Evolutionary conservation across 208 protist species (phyloP).

Genomic region (Crithidia expoeki): DNA sequence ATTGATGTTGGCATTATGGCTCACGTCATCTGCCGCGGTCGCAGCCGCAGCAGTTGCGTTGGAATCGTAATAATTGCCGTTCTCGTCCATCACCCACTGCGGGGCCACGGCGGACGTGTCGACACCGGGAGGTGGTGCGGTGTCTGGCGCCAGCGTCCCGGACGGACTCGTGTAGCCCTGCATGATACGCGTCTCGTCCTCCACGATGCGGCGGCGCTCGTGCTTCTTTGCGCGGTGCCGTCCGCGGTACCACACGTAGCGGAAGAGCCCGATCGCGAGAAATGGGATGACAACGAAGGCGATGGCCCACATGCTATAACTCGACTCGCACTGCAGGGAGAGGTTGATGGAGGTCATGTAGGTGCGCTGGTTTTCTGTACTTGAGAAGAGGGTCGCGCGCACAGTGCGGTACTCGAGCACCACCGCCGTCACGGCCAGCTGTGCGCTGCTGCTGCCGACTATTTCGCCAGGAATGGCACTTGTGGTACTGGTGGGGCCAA

Average conservation of each 20-base stretch:
- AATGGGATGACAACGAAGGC: slow-evolving; percentile 55
- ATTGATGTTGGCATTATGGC: neutral
- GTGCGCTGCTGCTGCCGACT: slow-evolving; percentile 9
- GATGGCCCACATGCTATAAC: slow-evolving; percentile 64
- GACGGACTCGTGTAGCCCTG: slow-evolving; percentile 40
- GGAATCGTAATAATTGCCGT: slow-evolving; percentile 66
- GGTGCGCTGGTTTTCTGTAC: slow-evolving; percentile 38
- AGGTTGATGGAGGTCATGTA: slow-evolving; percentile 28
- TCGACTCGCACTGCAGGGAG: slow-evolving; percentile 37
- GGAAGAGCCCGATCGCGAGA: slow-evolving; percentile 46
- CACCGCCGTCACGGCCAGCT: slow-evolving; percentile 23
- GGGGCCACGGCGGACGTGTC: slow-evolving; percentile 13
- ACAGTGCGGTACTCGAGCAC: slow-evolving; percentile 36
- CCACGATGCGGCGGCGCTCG: slow-evolving; percentile 49
- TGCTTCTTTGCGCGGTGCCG: slow-evolving; percentile 56
- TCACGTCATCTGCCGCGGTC: neutral
- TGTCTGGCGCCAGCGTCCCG: neutral
- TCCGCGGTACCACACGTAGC: slow-evolving; percentile 63
- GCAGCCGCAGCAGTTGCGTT: slow-evolving; percentile 2
- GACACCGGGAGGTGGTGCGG: slow-evolving; percentile 17
- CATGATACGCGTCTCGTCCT: slow-evolving; percentile 69
- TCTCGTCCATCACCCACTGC: slow-evolving; percentile 53
- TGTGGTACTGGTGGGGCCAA: neutral
- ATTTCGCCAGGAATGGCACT: slow-evolving; percentile 7
- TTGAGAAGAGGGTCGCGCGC: slow-evolving; percentile 50